phyloP scores from a whole-genome alignment of 192 early-diverging fungal genomes.

The Obelidium mucronatum region DNA sequence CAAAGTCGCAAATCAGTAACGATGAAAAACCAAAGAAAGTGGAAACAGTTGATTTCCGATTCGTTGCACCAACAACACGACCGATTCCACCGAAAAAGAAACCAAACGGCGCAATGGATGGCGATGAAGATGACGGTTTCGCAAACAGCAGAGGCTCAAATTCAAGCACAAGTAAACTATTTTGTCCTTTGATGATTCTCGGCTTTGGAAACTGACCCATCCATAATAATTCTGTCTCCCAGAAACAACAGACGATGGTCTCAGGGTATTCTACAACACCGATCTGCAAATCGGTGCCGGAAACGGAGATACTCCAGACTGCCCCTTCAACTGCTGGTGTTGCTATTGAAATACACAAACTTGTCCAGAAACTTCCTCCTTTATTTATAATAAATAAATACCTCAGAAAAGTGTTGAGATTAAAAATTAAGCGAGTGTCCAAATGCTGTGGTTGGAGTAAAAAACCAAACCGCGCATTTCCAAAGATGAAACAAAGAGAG shows the following conservation, averaged over 20 bases:
- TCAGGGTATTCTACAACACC: slow-evolving; percentile 27
- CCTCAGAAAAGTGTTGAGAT: no score
- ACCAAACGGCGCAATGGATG: not conserved
- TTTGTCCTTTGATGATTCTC: not conserved
- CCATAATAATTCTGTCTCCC: not conserved
- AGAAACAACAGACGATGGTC: slow-evolving; percentile 27
- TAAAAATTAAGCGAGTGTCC: no score
- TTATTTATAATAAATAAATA: no score
- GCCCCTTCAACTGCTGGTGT: slow-evolving; percentile 38
- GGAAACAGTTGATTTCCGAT: slow-evolving; percentile 24
- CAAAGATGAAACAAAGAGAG: not conserved
- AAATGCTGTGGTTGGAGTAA: no score
- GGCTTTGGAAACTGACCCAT: not conserved
- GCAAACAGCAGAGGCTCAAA: not conserved
- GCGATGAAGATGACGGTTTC: slow-evolving; percentile 11
- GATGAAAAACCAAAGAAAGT: not conserved
- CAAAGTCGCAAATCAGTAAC: no score
- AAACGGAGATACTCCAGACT: slow-evolving; percentile 29
- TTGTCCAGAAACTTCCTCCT: no score
- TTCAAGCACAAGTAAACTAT: not conserved
- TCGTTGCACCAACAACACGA: slow-evolving; percentile 12
- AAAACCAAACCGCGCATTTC: not conserved
- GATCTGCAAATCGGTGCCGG: slow-evolving; percentile 22
- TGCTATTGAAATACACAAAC: slow-evolving; percentile 33
- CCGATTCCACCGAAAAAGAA: slow-evolving; percentile 18